Conservation (phyloP, 257 asterid species). For the Cordia subcordata region DNA sequence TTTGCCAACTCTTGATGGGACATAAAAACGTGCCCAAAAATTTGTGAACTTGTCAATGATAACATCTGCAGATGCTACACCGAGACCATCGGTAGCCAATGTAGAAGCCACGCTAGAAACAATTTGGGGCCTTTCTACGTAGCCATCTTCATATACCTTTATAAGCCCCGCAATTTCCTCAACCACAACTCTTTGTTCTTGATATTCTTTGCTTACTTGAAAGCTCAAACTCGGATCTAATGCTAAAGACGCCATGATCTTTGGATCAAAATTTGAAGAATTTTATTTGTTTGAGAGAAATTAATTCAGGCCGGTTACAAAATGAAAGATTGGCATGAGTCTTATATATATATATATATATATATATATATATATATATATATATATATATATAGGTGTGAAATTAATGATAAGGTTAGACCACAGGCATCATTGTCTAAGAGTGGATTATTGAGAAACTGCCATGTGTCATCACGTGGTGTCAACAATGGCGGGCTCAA, state of each 20-base stretch:
- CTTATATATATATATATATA: too few relatives aligned
- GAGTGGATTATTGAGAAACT: conserved; percentile 19
- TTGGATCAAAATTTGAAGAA: background rate
- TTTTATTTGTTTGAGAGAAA: background rate
- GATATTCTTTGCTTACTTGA: conserved; percentile 32
- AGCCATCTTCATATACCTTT: conserved; percentile 64
- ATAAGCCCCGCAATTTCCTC: conserved; percentile 73
- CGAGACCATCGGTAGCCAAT: conserved; percentile 38
- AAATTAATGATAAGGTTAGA: conserved; percentile 24
- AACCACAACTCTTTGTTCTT: conserved; percentile 22
- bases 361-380: background rate
- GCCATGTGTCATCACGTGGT: conserved; percentile 26
- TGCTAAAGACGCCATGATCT: conserved; percentile 32
- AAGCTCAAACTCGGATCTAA: conserved; percentile 19
- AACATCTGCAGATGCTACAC: conserved; percentile 48
- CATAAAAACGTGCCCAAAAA: conserved; percentile 68
- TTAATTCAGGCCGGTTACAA: background rate
- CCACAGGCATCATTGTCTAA: conserved; percentile 2
- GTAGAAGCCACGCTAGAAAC: conserved; percentile 44
- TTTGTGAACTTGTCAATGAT: conserved; percentile 52
- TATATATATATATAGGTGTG: background rate
- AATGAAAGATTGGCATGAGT: background rate
- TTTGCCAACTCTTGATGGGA: conserved; percentile 38
- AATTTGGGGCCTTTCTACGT: conserved; percentile 62
- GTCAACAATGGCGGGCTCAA: conserved; percentile 10